Evolutionary conservation across 23 red algal genomes (phyloP).

Genomic region (Cyanidium caldarium): DNA sequence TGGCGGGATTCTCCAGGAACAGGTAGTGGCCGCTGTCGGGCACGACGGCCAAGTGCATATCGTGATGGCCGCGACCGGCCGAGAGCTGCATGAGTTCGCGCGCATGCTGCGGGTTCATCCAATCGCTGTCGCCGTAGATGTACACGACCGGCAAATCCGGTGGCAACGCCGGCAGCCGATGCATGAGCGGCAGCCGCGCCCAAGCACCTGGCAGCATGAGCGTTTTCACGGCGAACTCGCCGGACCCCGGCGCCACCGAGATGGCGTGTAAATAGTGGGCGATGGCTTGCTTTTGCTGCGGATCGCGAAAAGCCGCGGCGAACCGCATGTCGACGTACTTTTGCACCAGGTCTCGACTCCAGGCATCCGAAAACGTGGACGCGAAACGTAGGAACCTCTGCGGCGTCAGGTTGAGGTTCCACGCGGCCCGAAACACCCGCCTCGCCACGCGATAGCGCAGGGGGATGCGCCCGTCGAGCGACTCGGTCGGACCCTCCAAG

Average conservation of each 20-base stretch:
- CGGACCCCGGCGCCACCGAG: constrained; percentile 2
- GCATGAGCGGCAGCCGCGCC: constrained; percentile 13
- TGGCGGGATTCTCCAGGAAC: constrained; percentile 20
- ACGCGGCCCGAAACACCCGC: neutral
- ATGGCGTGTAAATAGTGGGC: constrained; percentile 19
- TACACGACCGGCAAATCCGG: constrained; percentile 4
- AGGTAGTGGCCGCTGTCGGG: constrained; percentile 12
- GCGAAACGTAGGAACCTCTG: constrained; percentile 3
- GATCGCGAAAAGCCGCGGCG: neutral
- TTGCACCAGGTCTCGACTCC: neutral
- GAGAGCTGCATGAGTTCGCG: neutral
- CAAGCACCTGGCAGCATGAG: constrained; percentile 24
- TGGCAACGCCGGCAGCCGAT: constrained; percentile 4
- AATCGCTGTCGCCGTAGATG: constrained; percentile 39
- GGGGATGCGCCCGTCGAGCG: neutral
- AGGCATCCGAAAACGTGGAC: neutral
- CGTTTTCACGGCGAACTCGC: constrained; percentile 23
- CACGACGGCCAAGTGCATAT: neutral
- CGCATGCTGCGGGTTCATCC: constrained; percentile 30
- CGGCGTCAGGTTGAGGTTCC: constrained; percentile 25
- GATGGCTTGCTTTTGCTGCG: neutral
- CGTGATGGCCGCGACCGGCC: neutral
- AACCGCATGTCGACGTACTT: constrained; percentile 19
- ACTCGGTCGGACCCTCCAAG: neutral
- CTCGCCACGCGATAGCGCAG: neutral